Conservation (phyloP, 1,284 basidiomycete genomes). For the Amylostereum areolatum region DNA sequence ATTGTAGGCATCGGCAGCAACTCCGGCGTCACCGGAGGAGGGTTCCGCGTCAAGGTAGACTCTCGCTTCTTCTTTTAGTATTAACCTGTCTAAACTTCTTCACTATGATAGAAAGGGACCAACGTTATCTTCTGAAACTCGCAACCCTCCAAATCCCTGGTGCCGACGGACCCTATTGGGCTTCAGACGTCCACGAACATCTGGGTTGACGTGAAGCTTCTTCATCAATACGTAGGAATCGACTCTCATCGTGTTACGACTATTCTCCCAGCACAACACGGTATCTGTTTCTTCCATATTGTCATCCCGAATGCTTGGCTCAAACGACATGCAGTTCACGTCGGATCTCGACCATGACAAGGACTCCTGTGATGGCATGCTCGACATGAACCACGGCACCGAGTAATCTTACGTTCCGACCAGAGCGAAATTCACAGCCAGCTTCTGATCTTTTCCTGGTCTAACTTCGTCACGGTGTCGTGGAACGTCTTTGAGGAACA, state of each 20-base stretch:
- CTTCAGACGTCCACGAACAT: constrained; percentile 20
- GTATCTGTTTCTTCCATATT: too few relatives aligned
- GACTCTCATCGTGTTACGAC: too few relatives aligned
- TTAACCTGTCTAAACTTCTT: neutral
- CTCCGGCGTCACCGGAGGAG: constrained; percentile 16
- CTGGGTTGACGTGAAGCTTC: constrained; percentile 18
- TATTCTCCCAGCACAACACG: too few relatives aligned
- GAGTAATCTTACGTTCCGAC: constrained; percentile 10
- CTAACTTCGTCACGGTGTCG: constrained; percentile 19
- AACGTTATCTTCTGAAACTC: constrained; percentile 22
- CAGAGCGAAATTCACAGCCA: neutral
- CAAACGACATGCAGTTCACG: neutral
- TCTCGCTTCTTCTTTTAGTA: neutral
- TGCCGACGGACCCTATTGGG: constrained; percentile 18
- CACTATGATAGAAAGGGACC: constrained; percentile 6
- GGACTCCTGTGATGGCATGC: constrained; percentile 20
- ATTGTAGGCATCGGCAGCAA: constrained; percentile 10
- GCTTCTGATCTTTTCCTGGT: neutral
- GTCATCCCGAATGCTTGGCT: too few relatives aligned
- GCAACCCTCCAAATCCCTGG: constrained; percentile 16
- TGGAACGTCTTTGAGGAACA: constrained; percentile 20
- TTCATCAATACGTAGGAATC: too few relatives aligned
- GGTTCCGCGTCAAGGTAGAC: constrained; percentile 17
- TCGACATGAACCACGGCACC: constrained; percentile 18
- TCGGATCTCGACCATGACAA: constrained; percentile 13